Percentiles rank a stretch among this genome's conserved stretches.
Evolutionary conservation across 768 basidiomycete genomes (phyloP).

Genomic region (Russula abietina): DNA sequence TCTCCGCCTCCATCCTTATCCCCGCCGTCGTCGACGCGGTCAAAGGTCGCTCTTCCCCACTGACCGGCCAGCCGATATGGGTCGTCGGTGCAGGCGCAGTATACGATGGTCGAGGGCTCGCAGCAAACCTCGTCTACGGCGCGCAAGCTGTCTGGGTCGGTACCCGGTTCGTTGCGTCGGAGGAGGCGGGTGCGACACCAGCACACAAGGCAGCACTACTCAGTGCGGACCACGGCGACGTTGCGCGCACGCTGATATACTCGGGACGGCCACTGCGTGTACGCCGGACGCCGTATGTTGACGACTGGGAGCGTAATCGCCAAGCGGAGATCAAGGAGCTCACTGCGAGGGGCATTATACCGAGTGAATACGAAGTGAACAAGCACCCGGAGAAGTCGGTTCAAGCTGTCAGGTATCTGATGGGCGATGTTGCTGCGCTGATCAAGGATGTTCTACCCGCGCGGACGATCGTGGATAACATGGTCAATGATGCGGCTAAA

Average conservation of each 20-base stretch:
- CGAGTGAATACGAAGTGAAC: constrained; percentile 62
- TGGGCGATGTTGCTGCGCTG: constrained; percentile 74
- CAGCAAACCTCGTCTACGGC: constrained; percentile 84
- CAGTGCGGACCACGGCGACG: constrained; percentile 70
- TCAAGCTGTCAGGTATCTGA: constrained; percentile 64
- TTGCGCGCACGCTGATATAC: constrained; percentile 76
- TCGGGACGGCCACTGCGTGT: constrained; percentile 88
- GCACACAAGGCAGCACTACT: constrained; percentile 79
- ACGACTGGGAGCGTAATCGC: constrained; percentile 78
- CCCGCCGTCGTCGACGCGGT: constrained; percentile 85
- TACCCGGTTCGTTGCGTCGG: constrained; percentile 75
- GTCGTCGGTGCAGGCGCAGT: constrained; percentile 91
- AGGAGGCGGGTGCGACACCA: constrained; percentile 76
- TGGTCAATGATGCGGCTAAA: constrained; percentile 59
- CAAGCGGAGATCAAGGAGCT: constrained; percentile 77
- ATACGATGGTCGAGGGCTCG: constrained; percentile 80
- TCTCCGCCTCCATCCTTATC: constrained; percentile 79
- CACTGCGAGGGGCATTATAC: constrained; percentile 75
- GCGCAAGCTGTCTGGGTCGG: constrained; percentile 74
- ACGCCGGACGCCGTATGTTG: constrained; percentile 75
- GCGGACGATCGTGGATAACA: constrained; percentile 73
- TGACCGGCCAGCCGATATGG: constrained; percentile 79
- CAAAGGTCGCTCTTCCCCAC: constrained; percentile 66
- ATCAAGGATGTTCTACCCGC: constrained; percentile 77
- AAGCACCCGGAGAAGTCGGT: constrained; percentile 77